A percentile compares a stretch with the other conserved stretches of the same genome.
Conservation (phyloP, 2,329 filamentous ascomycete genomes). For the Sclerotinia glacialis region DNA sequence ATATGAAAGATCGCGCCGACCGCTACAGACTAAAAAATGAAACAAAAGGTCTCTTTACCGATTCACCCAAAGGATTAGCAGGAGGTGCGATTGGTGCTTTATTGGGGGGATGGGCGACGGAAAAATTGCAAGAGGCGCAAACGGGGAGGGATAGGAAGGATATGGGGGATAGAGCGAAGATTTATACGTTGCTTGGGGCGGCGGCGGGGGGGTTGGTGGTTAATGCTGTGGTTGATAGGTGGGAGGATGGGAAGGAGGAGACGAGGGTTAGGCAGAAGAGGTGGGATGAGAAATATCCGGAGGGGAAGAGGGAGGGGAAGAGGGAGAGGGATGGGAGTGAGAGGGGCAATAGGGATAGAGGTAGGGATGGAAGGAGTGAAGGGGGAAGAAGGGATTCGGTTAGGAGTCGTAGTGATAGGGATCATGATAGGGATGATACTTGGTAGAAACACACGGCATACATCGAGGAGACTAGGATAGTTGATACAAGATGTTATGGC, state of each 20-base stretch:
- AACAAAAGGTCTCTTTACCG: slow-evolving; percentile 28
- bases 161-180: slow-evolving; percentile 22
- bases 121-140: slow-evolving; percentile 28
- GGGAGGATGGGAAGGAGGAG: slow-evolving; percentile 28
- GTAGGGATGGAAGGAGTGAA: slow-evolving; percentile 11
- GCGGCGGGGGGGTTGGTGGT: slow-evolving; percentile 33
- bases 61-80: slow-evolving; percentile 26
- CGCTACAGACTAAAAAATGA: slow-evolving; percentile 29
- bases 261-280: slow-evolving; percentile 22
- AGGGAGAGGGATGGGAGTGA: background rate
- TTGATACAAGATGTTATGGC: too few relatives aligned
- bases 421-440: background rate
- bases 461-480: background rate
- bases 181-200: slow-evolving; percentile 34
- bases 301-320: slow-evolving; percentile 6
- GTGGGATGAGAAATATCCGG: slow-evolving; percentile 18
- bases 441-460: background rate
- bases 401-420: background rate
- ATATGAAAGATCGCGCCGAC: slow-evolving; percentile 8
- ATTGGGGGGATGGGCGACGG: slow-evolving; percentile 34
- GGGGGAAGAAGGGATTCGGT: slow-evolving; percentile 8
- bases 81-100: slow-evolving; percentile 32
- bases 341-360: slow-evolving; percentile 1
- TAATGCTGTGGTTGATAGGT: slow-evolving; percentile 34
- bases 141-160: slow-evolving; percentile 24